Evolutionary conservation across 352 stramenopile species (phyloP), one percentile per base, ranked within the genome.

Genomic region (Phytophthora pseudosyringae): DNA sequence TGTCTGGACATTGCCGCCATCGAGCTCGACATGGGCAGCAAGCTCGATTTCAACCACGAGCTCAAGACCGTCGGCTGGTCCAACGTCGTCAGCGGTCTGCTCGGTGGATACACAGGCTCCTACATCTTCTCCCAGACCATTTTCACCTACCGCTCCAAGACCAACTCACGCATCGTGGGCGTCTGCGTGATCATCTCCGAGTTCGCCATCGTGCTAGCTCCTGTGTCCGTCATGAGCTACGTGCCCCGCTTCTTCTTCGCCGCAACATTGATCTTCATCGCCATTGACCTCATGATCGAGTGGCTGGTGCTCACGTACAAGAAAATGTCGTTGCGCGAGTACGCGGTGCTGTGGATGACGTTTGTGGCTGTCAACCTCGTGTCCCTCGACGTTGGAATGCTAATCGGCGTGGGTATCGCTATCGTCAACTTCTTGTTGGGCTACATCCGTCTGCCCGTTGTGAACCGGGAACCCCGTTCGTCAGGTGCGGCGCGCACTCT

Each of bases 81-180:
- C 32, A 99, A 99, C 78, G 73, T 99, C 12, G 70, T 99, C 7
- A 98, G 87, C 44, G 97, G 97, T 0, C 15, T 99, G 16, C 88
- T 94, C 0, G 97, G 97, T 26, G 97, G 97, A 41, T 99, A 98
- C 82, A 99, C 97, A 10, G 97, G 97, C 10, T 98, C 86, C 25
- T 99, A 99, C 75, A 99, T 99, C 59, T 99, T 99, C 74, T 97
- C 82, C 28, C 97, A 99, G 82, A 99, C 95, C 29, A 98, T 99
- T 58, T 99, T 99, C 75, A 98, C 96, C 12, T 98, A 93, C 69
- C 83, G 92, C 16, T 97, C 92, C 58, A 89, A 90, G 47, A 89
- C 89, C 64, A 93, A 97, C 67, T 94, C 85, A 33, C 76, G 93
- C 18, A 89, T 96, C 54, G 94, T 98, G 49, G 95, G 95, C 40